Base-by-base conservation (phyloP, 805 yeast genomes). In the Lipomyces yamadae region DNA sequence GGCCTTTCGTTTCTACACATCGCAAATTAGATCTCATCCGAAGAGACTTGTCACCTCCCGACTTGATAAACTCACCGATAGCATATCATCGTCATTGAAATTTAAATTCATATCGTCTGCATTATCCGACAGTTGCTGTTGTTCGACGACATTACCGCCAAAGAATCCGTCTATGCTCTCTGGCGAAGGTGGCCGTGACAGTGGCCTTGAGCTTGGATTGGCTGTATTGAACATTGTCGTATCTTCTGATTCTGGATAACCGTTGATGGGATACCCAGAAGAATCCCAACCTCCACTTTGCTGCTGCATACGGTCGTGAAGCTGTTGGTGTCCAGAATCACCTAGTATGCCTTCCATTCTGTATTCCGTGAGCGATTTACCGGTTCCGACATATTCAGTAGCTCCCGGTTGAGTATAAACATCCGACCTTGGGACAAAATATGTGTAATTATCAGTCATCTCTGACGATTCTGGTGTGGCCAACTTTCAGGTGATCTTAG, bases 1-100 rank as follows among this genome's bases (percentile, higher is more conserved):
- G 3, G 64, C 66, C 39, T 67, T 64, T 77, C 81, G 56, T 81
- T 83, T 11, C 91, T 91, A 67, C 81, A 82, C 24, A 24, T 24
- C 1, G 24, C 24, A 24, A 24, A 24, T 24, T 24, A 24, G 24
- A 24, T 24, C 24, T 24, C 24, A 24, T 1, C 24, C 24, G 24
- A 24, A 24, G 24, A 24, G 24, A 24, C 24, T 24, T 24, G 24
- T 24, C 24, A 24, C 24, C 24, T 24, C 24, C 24, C 24, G 1
- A 29, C 18, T 33, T 2, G 11, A 6, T 5, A 3, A 24, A 58
- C 65, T 34, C 18, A 62, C 65, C 37, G 53, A 52, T 34, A 52
- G 65, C 53, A 37, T 32, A 18, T 62, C 58, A 24, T 50, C 61
- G 6, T 57, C 65, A 30, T 57, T 37, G 4, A 37, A 15, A 24